A percentile compares a stretch with the other conserved stretches of the same genome.
phyloP scores from a whole-genome alignment of 352 stramenopile species.

The Peronospora tabacina region DNA sequence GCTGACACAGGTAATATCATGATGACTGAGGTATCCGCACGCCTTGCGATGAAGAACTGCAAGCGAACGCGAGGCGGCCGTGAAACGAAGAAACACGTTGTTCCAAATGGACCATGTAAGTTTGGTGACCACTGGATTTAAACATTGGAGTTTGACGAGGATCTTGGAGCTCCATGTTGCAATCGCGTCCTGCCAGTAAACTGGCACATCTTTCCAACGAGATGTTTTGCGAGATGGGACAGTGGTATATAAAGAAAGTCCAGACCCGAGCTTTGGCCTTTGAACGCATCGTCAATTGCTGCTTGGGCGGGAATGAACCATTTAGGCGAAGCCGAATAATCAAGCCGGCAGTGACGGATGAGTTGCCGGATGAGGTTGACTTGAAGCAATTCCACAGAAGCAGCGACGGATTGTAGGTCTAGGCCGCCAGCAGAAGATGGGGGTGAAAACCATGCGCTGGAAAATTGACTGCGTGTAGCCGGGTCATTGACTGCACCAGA shows the following conservation, averaged over 20 bases:
- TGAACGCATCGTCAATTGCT: neutral
- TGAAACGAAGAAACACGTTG: constrained; percentile 1
- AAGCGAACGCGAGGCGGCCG: neutral
- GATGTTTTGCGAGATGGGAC: neutral
- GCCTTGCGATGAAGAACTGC: neutral
- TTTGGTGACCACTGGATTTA: constrained; percentile 3
- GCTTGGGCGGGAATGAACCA: constrained; percentile 5
- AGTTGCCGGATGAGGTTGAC: constrained; percentile 11
- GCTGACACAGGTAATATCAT: neutral
- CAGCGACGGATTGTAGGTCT: neutral
- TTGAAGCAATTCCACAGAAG: constrained; percentile 1
- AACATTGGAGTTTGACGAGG: neutral
- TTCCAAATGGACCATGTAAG: constrained; percentile 7
- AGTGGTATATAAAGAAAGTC: constrained; percentile 9
- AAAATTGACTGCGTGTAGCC: neutral
- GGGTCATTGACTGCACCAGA: neutral
- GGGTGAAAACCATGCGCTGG: neutral
- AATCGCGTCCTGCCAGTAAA: neutral
- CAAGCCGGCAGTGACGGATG: constrained; percentile 1
- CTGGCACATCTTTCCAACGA: neutral
- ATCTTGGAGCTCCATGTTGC: constrained; percentile 5
- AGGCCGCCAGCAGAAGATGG: neutral
- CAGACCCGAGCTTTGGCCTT: neutral
- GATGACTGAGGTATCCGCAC: neutral
- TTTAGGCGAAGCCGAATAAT: neutral